Conservation (phyloP, 2,329 filamentous ascomycete species). For the Colletotrichum somersetense region DNA sequence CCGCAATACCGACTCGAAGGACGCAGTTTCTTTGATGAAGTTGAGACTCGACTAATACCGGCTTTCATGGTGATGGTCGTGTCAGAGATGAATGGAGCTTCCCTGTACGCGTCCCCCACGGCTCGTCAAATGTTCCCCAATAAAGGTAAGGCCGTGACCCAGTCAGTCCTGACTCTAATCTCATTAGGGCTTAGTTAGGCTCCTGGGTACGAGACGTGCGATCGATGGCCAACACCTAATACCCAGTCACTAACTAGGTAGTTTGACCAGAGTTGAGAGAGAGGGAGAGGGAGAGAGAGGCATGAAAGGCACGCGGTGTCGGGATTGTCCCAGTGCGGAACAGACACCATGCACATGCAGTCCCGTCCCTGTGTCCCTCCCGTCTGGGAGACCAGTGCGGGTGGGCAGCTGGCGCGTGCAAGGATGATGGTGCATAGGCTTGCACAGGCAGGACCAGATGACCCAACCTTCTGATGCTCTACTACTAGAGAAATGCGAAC, state of each 20-base stretch:
- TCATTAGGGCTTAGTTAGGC: slow-evolving; percentile 33
- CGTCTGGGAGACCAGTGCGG: slow-evolving; percentile 36
- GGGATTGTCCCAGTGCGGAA: slow-evolving; percentile 27
- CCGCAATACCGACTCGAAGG: slow-evolving; percentile 1
- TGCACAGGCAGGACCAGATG: slow-evolving; percentile 21
- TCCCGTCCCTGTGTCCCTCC: slow-evolving; percentile 24
- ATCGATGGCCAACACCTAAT: background rate
- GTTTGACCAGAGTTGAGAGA: slow-evolving; percentile 3
- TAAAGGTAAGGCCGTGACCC: slow-evolving; percentile 49
- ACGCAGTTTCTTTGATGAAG: background rate
- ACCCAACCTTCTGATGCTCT: background rate
- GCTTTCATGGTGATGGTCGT: slow-evolving; percentile 11
- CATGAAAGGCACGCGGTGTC: slow-evolving; percentile 29
- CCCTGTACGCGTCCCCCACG: slow-evolving; percentile 19
- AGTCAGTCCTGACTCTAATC: slow-evolving; percentile 19
- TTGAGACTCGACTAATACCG: slow-evolving; percentile 10
- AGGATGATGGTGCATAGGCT: slow-evolving; percentile 22
- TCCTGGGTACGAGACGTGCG: background rate
- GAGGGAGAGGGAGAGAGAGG: slow-evolving; percentile 6
- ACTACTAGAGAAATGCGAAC: slow-evolving; percentile 9
- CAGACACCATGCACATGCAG: slow-evolving; percentile 33
- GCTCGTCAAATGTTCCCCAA: slow-evolving; percentile 44
- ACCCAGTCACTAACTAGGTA: background rate
- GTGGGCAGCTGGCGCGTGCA: slow-evolving; percentile 17
- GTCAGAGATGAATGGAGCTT: slow-evolving; percentile 6